Base-by-base conservation (phyloP, 495 filamentous ascomycete species). In the Hypoxylon fuscum region DNA sequence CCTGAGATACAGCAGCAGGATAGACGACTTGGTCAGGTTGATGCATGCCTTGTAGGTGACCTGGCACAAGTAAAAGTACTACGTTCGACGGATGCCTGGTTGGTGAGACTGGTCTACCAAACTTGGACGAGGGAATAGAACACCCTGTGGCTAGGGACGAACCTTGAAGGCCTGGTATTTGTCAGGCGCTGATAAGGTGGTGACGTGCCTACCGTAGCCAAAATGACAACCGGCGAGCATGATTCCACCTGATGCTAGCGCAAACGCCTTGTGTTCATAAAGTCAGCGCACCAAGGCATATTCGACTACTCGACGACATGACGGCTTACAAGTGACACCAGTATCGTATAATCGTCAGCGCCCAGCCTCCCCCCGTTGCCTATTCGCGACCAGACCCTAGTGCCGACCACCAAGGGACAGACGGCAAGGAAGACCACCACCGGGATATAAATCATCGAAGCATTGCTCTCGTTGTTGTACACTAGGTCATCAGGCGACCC, bases 1-100 rank as follows among this genome's bases (percentile, higher is more conserved):
- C 10, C 74, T 67, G 5, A 72, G 48, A 40, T 76, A 76, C 3
- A 76, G 71, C 0, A 73, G 50, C n/a, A 76, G 54, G 22, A 76
- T 74, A 20, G 73, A 75, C 7, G 57, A 49, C 59, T 76, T 76
- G 1, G 71, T 72, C 3, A 71, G 40, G 46, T 68, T 72, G 53
- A 76, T 69, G 35, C 67, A 63, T 1, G 64, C 37, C 18, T 74
- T 74, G 55, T 76, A 75, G 22, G 64, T 68, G 5, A 74, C 62
- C 31, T 76, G 72, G 23, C 34, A 65, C 0, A 75, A 12, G 49
- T 68, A 74, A 51, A 74, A 75, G 25, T 64, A 62, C 69, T 72
- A n/a, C 15, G 5, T 25, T 22, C 22, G 6, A 18, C 3, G 12
- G 5, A 25, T 7, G 51, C 38, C n/a, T 37, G 2, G 29, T 66